These are phyloP conservation scores for Isatis lusitanica DNA, from an alignment of 441 rosid species.

Conservation along the genomic window DNA sequence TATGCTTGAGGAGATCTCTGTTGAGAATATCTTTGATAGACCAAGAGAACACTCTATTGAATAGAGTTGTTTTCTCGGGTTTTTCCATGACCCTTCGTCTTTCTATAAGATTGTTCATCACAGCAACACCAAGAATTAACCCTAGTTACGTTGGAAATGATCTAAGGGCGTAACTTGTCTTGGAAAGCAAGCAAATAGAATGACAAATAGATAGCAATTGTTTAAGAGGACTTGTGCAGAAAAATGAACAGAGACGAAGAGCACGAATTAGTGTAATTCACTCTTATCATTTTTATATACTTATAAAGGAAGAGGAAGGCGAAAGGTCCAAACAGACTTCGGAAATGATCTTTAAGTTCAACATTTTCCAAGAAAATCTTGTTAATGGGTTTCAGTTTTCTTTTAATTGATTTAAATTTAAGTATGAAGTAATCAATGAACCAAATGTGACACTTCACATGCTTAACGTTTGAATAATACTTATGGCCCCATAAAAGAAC, in stretches of 20 bases:
- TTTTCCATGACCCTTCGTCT: constrained; percentile 3
- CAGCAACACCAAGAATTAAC: background rate
- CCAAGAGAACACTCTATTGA: constrained; percentile 11
- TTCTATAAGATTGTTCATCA: constrained; percentile 7
- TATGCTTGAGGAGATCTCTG: constrained; percentile 15
- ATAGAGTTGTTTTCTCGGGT: constrained; percentile 1
- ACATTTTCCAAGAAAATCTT: background rate
- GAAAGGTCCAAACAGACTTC: constrained; percentile 3
- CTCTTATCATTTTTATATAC: background rate
- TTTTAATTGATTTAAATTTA: background rate
- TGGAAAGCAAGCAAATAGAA: background rate
- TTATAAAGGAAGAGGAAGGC: constrained; percentile 1
- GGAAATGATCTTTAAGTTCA: background rate
- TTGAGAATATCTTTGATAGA: constrained; percentile 26
- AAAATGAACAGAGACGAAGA: too few species aligned
- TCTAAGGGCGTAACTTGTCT: background rate
- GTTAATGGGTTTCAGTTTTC: background rate
- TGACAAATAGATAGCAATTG: too few species aligned
- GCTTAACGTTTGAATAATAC: too few species aligned
- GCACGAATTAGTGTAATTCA: too few species aligned
- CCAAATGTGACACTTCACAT: background rate
- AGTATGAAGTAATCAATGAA: background rate
- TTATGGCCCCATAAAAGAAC: too few species aligned
- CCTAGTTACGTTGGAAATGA: too few species aligned
- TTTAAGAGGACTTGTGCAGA: background rate